Conservation (phyloP, 345 rosid species). For the Citrus maxima region DNA sequence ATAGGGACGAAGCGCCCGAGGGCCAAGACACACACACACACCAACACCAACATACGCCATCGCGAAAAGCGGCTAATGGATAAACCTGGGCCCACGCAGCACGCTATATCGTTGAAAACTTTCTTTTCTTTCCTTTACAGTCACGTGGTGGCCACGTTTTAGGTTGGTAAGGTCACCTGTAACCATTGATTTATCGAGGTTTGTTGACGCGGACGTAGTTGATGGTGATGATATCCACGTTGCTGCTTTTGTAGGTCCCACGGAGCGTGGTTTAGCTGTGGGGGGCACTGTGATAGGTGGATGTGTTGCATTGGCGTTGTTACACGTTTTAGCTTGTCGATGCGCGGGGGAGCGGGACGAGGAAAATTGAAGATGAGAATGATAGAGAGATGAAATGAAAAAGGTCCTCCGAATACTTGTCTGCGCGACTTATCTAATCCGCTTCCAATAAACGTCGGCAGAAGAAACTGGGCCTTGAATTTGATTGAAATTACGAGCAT, state of each 20-base stretch:
- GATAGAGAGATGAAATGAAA: neutral
- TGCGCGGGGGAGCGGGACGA: constrained; percentile 1
- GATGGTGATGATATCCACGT: neutral
- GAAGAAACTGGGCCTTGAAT: neutral
- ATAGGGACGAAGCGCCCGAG: constrained; percentile 5
- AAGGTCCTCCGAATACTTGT: neutral
- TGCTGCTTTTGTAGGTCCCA: neutral
- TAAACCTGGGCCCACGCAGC: constrained; percentile 13
- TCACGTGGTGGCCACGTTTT: constrained; percentile 25
- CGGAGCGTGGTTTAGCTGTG: neutral
- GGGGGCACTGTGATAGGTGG: neutral
- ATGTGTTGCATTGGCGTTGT: neutral
- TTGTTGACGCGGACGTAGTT: neutral
- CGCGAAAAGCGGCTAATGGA: constrained; percentile 32
- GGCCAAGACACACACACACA: neutral
- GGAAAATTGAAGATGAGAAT: neutral
- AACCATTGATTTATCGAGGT: neutral
- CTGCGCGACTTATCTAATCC: neutral
- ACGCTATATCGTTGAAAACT: neutral
- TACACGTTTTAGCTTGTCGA: constrained; percentile 14
- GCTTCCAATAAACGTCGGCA: neutral
- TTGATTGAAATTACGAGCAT: neutral
- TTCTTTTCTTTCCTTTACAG: neutral
- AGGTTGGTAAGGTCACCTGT: neutral
- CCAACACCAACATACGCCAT: neutral